phyloP scores from a whole-genome alignment of 345 rosid genomes.

The Gossypium arboreum region DNA sequence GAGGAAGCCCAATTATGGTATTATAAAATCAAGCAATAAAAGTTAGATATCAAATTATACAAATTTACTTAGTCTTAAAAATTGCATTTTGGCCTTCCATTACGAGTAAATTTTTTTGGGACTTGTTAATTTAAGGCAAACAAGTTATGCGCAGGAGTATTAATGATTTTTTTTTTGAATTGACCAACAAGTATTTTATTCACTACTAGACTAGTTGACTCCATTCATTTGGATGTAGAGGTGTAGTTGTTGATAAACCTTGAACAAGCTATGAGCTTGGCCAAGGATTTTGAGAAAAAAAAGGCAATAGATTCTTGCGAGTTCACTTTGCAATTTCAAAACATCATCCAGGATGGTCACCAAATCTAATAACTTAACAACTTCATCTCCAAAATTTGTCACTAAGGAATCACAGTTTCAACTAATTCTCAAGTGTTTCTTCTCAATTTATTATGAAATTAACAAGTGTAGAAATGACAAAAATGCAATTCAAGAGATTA shows the following conservation, averaged over 20 bases:
- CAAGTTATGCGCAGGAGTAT: background rate
- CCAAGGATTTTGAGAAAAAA: background rate
- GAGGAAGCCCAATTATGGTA: background rate
- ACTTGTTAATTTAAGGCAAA: background rate
- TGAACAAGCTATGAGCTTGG: background rate
- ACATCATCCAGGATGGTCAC: too few species aligned
- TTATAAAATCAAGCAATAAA: background rate
- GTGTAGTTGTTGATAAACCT: background rate
- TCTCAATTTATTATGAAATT: too few species aligned
- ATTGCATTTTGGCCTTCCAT: background rate
- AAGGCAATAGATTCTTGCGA: too few species aligned
- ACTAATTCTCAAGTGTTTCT: too few species aligned
- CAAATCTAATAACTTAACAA: too few species aligned
- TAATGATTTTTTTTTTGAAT: too few species aligned
- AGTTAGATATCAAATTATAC: background rate
- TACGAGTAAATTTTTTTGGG: background rate
- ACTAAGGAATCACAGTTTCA: too few species aligned
- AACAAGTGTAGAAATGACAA: too few species aligned
- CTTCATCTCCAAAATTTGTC: too few species aligned
- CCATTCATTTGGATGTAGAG: background rate
- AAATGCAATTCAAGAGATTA: too few species aligned
- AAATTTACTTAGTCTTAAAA: background rate
- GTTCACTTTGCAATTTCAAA: too few species aligned
- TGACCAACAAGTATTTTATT: background rate
- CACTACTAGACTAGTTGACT: background rate